phyloP scores from a whole-genome alignment of 1,284 basidiomycete genomes.

The Crucibulum parvulum region DNA sequence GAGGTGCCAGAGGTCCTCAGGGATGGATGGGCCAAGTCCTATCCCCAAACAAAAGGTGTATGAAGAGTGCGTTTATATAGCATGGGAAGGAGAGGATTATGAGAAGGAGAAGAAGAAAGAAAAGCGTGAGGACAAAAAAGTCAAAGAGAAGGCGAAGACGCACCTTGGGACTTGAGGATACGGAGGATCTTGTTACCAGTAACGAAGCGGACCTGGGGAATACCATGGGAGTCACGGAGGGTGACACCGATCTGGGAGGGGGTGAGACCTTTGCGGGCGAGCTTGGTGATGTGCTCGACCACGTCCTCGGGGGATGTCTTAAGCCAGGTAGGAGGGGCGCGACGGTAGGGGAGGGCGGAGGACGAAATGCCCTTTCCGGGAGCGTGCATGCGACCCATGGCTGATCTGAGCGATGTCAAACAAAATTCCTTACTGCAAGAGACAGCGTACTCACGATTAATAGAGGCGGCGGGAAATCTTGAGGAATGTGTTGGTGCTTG shows the following conservation, averaged over 20 bases:
- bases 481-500: constrained; percentile 26
- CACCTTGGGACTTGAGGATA: constrained; percentile 96
- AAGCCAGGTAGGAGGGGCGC: constrained; percentile 95
- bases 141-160: constrained; percentile 33
- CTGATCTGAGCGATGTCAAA: constrained; percentile 29
- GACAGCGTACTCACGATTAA: constrained; percentile 20
- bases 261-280: constrained; percentile 97
- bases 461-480: not conserved
- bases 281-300: constrained; percentile 95
- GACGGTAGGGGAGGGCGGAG: constrained; percentile 98
- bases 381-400: constrained; percentile 96
- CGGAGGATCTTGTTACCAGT: constrained; percentile 99
- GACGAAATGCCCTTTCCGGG: constrained; percentile 99
- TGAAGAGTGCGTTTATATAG: constrained; percentile 27
- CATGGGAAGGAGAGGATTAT: constrained; percentile 14
- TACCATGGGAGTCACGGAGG: constrained; percentile 97
- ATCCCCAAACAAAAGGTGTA: constrained; percentile 66
- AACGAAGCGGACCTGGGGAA: constrained; percentile 97
- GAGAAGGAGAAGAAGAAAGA: constrained; percentile 18
- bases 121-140: constrained; percentile 33
- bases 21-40: constrained; percentile 98
- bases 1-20: constrained; percentile 99
- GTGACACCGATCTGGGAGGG: constrained; percentile 99
- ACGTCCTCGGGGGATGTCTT: constrained; percentile 97
- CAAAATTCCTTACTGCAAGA: not conserved